A percentile compares a stretch with the other conserved stretches of the same genome.
phyloP scores from a whole-genome alignment of 257 asterid species.

The Fraxinus americana region DNA sequence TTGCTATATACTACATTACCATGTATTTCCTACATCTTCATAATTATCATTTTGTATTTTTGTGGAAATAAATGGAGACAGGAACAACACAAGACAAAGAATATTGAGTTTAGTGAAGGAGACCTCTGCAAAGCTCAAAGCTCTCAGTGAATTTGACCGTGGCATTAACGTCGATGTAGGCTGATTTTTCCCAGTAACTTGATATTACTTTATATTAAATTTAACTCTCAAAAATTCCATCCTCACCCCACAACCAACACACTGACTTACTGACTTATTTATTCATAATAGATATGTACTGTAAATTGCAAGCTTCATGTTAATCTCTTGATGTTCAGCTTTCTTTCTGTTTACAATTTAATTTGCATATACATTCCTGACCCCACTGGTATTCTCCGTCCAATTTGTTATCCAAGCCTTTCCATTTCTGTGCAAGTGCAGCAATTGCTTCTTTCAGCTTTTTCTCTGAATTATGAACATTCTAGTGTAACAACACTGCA shows the following conservation, averaged over 20 bases:
- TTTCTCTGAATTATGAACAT: background rate
- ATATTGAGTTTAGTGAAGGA: slow-evolving; percentile 31
- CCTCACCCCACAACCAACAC: background rate
- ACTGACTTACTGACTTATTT: background rate
- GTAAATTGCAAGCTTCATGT: background rate
- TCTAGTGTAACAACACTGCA: background rate
- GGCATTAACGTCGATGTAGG: slow-evolving; percentile 13
- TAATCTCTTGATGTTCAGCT: background rate
- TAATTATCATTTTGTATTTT: background rate
- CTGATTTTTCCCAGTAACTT: background rate
- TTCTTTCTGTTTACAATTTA: background rate
- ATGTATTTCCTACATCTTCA: background rate
- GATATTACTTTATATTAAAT: background rate
- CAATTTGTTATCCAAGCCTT: background rate
- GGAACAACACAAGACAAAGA: slow-evolving; percentile 24
- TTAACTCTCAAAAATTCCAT: background rate
- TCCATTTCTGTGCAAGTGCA: background rate
- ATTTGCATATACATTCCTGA: background rate
- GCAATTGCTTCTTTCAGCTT: background rate
- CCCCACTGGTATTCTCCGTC: background rate
- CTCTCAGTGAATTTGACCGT: slow-evolving; percentile 20
- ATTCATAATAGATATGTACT: background rate
- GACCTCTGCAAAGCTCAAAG: slow-evolving; percentile 29
- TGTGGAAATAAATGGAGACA: slow-evolving; percentile 13
- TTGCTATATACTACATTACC: background rate